Conservation (phyloP, 2,329 filamentous ascomycete genomes). For the Ophiocordyceps unilateralis region DNA sequence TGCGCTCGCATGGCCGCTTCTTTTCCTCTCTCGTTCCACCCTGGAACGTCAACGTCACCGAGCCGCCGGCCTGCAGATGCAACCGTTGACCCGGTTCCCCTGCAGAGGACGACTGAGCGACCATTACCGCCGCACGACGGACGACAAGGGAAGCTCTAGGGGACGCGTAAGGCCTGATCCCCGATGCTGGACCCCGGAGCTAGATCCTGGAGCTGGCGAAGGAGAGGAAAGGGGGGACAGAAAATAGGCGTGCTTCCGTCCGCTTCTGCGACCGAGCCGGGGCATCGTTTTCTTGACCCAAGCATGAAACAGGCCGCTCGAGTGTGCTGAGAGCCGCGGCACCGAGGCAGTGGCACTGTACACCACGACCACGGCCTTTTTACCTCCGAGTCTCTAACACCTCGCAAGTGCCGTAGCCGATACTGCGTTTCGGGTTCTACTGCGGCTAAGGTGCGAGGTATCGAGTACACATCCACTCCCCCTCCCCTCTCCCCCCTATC, state of each 20-base stretch:
- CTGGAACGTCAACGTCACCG: background rate
- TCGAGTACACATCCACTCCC: background rate
- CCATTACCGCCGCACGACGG: background rate
- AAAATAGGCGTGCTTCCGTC: slow-evolving; percentile 1
- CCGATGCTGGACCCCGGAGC: background rate
- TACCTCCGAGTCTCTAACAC: too few species aligned
- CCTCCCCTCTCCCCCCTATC: background rate
- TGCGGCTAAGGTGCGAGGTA: background rate
- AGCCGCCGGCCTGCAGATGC: background rate
- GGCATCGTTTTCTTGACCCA: background rate
- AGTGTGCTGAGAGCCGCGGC: background rate
- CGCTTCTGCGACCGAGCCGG: slow-evolving; percentile 1
- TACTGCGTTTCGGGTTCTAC: background rate
- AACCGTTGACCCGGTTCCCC: background rate
- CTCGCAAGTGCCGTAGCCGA: background rate
- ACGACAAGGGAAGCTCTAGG: background rate
- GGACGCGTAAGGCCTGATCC: background rate
- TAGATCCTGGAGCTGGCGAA: background rate
- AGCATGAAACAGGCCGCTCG: slow-evolving; percentile 2
- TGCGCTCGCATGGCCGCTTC: slow-evolving; percentile 4
- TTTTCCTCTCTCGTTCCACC: background rate
- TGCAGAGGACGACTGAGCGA: too few species aligned
- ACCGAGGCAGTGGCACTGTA: too few species aligned
- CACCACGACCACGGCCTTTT: background rate
- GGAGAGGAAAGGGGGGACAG: background rate